phyloP scores from a whole-genome alignment of 2,329 filamentous ascomycete species.

The Aspergillus pseudoterreus region DNA sequence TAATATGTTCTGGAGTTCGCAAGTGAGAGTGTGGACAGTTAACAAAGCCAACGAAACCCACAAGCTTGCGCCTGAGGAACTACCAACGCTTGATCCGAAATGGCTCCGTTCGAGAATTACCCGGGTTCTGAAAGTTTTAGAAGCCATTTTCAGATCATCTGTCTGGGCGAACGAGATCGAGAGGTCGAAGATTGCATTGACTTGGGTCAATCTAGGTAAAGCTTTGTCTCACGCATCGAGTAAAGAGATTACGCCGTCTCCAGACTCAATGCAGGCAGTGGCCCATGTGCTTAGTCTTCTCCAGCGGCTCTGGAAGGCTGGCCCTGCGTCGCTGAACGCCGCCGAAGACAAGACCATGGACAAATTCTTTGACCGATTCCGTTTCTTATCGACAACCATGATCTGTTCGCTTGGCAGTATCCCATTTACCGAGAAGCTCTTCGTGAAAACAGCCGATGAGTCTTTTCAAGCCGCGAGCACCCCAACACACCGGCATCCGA shows the following conservation, averaged over 20 bases:
- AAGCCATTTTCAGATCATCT: slow-evolving; percentile 49
- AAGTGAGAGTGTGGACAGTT: slow-evolving; percentile 66
- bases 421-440: slow-evolving; percentile 49
- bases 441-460: slow-evolving; percentile 52
- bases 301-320: slow-evolving; percentile 63
- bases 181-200: slow-evolving; percentile 49
- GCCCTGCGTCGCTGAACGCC: slow-evolving; percentile 40
- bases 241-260: slow-evolving; percentile 87
- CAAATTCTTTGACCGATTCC: slow-evolving; percentile 47
- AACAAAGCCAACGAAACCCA: slow-evolving; percentile 63
- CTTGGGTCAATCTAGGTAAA: slow-evolving; percentile 60
- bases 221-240: slow-evolving; percentile 59
- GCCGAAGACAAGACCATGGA: slow-evolving; percentile 24
- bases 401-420: slow-evolving; percentile 49
- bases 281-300: slow-evolving; percentile 68
- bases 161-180: slow-evolving; percentile 47
- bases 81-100: slow-evolving; percentile 78
- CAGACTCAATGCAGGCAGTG: slow-evolving; percentile 77
- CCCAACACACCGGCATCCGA: slow-evolving; percentile 30
- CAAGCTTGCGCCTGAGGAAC: slow-evolving; percentile 63
- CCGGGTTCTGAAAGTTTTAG: slow-evolving; percentile 61
- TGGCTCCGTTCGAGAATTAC: slow-evolving; percentile 75
- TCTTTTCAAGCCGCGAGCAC: slow-evolving; percentile 48
- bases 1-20: slow-evolving; percentile 57
- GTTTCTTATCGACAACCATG: slow-evolving; percentile 50